These are phyloP conservation scores for Phytophthora sp. DNA, from an alignment of 352 stramenopile species.

Conservation along the genomic window DNA sequence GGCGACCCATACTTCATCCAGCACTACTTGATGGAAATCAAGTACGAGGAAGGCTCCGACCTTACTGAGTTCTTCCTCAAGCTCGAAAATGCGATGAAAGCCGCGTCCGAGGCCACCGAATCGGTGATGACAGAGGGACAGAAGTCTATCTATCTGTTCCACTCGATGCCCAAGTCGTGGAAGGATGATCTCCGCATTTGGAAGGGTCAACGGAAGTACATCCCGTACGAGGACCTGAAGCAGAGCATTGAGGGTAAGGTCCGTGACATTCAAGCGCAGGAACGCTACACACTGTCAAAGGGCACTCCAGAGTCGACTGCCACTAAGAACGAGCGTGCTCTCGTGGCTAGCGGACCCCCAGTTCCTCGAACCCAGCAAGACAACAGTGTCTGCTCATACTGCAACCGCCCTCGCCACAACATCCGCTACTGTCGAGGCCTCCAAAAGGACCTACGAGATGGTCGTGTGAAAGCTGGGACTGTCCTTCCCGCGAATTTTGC, in stretches of 20 bases:
- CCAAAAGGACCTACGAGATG: background rate
- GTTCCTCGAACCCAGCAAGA: background rate
- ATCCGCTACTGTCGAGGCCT: background rate
- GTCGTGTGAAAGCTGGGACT: background rate
- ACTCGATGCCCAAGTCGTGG: background rate
- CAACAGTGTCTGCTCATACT: background rate
- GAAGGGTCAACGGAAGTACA: slow-evolving; percentile 2
- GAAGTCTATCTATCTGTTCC: slow-evolving; percentile 1
- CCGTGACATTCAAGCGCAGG: background rate
- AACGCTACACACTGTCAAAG: background rate
- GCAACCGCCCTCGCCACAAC: background rate
- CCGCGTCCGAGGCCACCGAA: background rate
- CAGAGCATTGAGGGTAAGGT: background rate
- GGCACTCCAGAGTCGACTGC: background rate
- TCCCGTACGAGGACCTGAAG: slow-evolving; percentile 1
- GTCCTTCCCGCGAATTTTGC: background rate
- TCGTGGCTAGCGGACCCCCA: background rate
- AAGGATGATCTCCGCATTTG: background rate
- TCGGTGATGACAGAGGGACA: slow-evolving; percentile 5
- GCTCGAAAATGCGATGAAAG: background rate
- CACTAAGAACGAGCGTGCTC: background rate
- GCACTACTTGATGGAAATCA: background rate
- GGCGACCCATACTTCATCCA: slow-evolving; percentile 4
- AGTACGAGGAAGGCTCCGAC: background rate
- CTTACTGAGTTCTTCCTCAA: background rate